Conservation (phyloP, 2,329 filamentous ascomycete genomes). For the Pyrenochaeta sp. region DNA sequence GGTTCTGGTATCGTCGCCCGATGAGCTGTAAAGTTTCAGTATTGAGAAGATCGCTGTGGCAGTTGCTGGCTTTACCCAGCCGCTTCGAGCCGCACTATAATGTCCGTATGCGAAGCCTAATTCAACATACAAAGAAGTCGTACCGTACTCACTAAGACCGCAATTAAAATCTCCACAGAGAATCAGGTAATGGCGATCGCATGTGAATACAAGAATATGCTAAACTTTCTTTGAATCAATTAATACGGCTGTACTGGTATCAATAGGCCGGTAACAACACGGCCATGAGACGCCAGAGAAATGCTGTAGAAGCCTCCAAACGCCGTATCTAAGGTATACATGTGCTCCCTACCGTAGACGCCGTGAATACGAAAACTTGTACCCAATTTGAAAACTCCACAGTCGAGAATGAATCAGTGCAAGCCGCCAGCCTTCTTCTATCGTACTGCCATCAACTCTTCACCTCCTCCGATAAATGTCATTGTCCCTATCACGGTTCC, state of each 20-base stretch:
- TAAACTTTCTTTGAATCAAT: neutral
- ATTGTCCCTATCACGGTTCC: constrained; percentile 34
- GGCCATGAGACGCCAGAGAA: neutral
- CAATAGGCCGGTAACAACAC: neutral
- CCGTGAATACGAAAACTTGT: neutral
- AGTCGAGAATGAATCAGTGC: too few relatives aligned
- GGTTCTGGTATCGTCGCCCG: too few relatives aligned
- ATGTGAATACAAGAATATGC: neutral
- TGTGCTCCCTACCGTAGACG: neutral
- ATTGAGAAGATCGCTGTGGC: too few relatives aligned
- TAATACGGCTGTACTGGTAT: neutral
- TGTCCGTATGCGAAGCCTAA: too few relatives aligned
- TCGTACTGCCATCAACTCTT: neutral
- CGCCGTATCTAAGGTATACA: neutral
- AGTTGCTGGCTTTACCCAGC: too few relatives aligned
- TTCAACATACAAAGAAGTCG: too few relatives aligned
- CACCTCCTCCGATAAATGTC: constrained; percentile 42
- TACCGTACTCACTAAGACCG: too few relatives aligned
- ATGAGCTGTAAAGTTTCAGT: too few relatives aligned
- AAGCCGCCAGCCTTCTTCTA: neutral
- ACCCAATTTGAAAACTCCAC: neutral
- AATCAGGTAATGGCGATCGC: too few relatives aligned
- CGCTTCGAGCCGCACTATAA: too few relatives aligned
- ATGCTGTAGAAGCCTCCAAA: neutral
- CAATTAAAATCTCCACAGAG: too few relatives aligned